Evolutionary conservation across 2,329 filamentous ascomycete genomes (phyloP), one percentile per base, ranked within the genome.

Genomic region (Corinectria fuckeliana): DNA sequence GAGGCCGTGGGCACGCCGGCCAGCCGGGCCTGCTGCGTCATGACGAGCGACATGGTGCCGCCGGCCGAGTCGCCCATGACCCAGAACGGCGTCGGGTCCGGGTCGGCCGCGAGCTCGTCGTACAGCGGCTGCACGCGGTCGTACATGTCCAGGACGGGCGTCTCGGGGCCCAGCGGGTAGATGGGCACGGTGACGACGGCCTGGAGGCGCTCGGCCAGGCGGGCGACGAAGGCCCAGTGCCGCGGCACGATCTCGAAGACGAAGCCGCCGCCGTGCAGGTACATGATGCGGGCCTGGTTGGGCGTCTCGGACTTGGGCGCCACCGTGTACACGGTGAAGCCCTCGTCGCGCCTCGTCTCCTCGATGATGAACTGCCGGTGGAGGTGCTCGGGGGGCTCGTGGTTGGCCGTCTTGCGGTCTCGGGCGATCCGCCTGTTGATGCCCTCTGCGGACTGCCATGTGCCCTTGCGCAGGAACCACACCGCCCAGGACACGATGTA

Each of bases 151-250:
- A 67, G 56, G n/a, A 75, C 62, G 18, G 63, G 64, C 39, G 67
- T 68, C 50, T 75, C 73, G 4, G 73, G 73, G 0, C 68, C 72
- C 25, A 75, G 63, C 7, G 74, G 74, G 41, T 74, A 74, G 36
- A 75, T 65, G 16, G 73, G 71, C 28, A 75, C 69, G 2, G 71
- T 73, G 38, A 74, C 61, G 11, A 70, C 63, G 42, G 73, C 73
- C 62, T 73, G 67, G 28, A 75, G 61, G 2, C 70, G 68, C 54
- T 71, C 62, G 1, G 72, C 71, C 28, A 74, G 62, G 41, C 61
- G 51, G 5, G 67, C 67, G 28, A 69, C 64, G 18, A 74, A 38
- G 34, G 57, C 50, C 73, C 73, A 75, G n/a, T 75, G 73, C 55
- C 61, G 56, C 3, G 48, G 50, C 0, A 52, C 54, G 39, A 74